Conservation (phyloP, 345 rosid species). For the Pugionium cornutum region DNA sequence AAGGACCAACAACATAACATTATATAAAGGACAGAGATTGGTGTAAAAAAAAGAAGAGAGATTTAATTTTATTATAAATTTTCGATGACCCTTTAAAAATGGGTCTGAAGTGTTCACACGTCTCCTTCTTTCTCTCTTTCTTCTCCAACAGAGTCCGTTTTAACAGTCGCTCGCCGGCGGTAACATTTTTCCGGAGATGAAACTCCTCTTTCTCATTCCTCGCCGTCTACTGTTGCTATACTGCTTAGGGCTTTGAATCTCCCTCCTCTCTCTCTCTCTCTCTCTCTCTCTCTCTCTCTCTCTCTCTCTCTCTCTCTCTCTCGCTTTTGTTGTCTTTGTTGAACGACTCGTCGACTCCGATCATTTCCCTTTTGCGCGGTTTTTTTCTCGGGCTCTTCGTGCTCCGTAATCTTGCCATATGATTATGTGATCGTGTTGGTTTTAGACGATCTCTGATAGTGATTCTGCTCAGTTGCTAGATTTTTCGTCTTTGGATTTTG, state of each 20-base stretch:
- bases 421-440: conserved; percentile 13
- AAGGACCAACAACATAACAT: conserved; percentile 36
- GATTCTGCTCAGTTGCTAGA: conserved; percentile 32
- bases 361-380: neutral
- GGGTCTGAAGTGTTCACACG: conserved; percentile 49
- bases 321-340: neutral
- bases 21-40: conserved; percentile 14
- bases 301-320: too few species aligned
- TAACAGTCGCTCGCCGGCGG: conserved; percentile 33
- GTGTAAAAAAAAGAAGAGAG: neutral
- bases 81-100: conserved; percentile 37
- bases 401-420: neutral
- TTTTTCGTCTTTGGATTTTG: conserved; percentile 10
- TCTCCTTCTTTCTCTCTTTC: conserved; percentile 30
- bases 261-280: too few species aligned
- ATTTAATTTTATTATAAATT: conserved; percentile 15
- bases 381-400: neutral
- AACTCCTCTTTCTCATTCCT: conserved; percentile 4
- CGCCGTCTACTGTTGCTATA: conserved; percentile 14
- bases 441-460: conserved; percentile 2
- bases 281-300: neutral
- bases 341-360: conserved; percentile 8
- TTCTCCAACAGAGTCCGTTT: conserved; percentile 15
- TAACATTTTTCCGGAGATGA: conserved; percentile 27
- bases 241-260: neutral